Conservation (phyloP, 2,329 filamentous ascomycete genomes). For the Blastomyces gilchristii region DNA sequence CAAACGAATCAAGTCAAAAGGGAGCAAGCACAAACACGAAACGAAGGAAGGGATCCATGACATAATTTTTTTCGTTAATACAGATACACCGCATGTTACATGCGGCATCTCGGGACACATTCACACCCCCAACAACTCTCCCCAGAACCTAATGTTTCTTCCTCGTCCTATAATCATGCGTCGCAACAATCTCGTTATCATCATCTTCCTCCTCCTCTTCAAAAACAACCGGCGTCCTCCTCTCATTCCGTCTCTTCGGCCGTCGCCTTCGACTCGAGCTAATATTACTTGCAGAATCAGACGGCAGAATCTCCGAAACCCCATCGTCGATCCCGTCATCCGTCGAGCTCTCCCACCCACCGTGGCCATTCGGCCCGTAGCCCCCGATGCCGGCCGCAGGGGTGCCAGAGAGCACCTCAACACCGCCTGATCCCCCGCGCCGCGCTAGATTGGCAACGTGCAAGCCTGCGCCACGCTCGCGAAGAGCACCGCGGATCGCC, state of each 20-base stretch:
- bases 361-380: conserved; percentile 4
- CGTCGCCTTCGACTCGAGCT: conserved; percentile 34
- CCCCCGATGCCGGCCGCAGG: conserved; percentile 1
- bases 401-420: conserved; percentile 7
- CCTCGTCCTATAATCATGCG: conserved; percentile 15
- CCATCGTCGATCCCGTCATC: conserved; percentile 39
- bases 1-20: not conserved
- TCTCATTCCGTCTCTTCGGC: conserved; percentile 39
- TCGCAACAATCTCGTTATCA: conserved; percentile 17
- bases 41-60: not conserved
- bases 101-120: too few relatives aligned
- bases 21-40: not conserved
- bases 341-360: conserved; percentile 31
- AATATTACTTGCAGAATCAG: conserved; percentile 43
- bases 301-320: conserved; percentile 36
- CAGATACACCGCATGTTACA: too few relatives aligned
- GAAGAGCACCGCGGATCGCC: conserved; percentile 63
- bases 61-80: not conserved
- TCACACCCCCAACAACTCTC: not conserved
- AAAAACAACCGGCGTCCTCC: conserved; percentile 39
- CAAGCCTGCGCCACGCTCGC: conserved; percentile 72
- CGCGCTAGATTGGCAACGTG: conserved; percentile 39
- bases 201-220: conserved; percentile 40
- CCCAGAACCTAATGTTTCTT: conserved; percentile 14
- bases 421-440: conserved; percentile 22